A percentile compares a stretch with the other conserved stretches of the same genome.
Conservation (phyloP, 306 rosid species). For the Cajanus cajan region DNA sequence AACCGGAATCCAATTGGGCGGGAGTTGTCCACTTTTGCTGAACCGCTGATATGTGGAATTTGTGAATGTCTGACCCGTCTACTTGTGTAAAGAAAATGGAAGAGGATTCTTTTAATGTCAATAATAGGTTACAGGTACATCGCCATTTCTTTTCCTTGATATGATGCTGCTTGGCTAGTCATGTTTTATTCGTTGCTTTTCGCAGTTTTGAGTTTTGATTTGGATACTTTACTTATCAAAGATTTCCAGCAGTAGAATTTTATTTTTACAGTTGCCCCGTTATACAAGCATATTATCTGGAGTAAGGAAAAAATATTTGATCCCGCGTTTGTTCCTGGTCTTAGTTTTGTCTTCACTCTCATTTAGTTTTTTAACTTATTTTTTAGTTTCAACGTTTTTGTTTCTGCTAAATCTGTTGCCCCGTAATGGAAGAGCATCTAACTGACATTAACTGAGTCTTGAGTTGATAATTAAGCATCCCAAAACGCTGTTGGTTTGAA, state of each 20-base stretch:
- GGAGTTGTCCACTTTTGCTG: slow-evolving; percentile 36
- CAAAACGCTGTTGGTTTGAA: neutral
- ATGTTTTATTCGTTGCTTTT: slow-evolving; percentile 14
- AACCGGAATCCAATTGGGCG: slow-evolving; percentile 29
- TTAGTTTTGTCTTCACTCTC: neutral
- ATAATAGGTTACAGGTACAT: slow-evolving; percentile 40
- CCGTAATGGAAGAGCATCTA: neutral
- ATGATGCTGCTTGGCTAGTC: neutral
- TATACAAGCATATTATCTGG: neutral
- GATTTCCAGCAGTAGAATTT: neutral
- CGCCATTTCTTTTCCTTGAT: slow-evolving; percentile 14
- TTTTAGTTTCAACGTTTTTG: neutral
- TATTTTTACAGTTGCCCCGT: neutral
- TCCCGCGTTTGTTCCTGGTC: neutral
- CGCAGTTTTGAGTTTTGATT: neutral
- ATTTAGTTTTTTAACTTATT: neutral
- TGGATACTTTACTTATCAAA: neutral
- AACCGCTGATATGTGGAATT: slow-evolving; percentile 30
- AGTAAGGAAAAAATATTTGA: neutral
- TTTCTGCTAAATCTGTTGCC: neutral
- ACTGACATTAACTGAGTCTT: neutral
- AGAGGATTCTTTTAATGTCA: slow-evolving; percentile 25
- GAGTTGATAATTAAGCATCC: neutral
- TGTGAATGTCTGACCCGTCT: slow-evolving; percentile 27
- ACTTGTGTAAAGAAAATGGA: slow-evolving; percentile 40